Evolutionary conservation across 148 eudicot genomes (phyloP).

Genomic region (Heliosperma pusillum): DNA sequence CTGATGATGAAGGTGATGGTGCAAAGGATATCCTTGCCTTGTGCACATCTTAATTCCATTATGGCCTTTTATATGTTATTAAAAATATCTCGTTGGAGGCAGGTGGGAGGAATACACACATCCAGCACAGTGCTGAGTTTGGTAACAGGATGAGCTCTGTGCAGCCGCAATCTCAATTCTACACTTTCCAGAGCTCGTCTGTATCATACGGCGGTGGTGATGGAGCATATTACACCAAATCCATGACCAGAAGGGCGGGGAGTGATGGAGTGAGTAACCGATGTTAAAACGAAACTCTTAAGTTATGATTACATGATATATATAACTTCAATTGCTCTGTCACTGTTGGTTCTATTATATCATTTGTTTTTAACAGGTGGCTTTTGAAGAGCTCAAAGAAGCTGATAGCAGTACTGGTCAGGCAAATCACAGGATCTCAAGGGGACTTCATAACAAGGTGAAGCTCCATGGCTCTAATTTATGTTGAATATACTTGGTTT

Average conservation of each 20-base stretch:
- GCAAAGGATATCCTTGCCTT: background rate
- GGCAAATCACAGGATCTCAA: conserved; percentile 76
- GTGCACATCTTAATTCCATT: background rate
- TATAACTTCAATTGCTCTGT: conserved; percentile 10
- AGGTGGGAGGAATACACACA: conserved; percentile 52
- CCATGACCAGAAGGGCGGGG: conserved; percentile 62
- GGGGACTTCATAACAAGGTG: conserved; percentile 85
- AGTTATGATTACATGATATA: background rate
- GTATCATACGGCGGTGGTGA: conserved; percentile 83
- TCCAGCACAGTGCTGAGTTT: conserved; percentile 36
- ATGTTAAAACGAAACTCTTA: background rate
- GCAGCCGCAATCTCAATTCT: conserved; percentile 49
- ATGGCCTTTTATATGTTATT: background rate
- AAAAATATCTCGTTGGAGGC: conserved; percentile 21
- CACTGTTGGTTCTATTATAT: conserved; percentile 1
- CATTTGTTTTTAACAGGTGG: conserved; percentile 41
- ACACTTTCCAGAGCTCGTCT: conserved; percentile 71
- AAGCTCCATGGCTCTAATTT: background rate
- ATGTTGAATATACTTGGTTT: background rate
- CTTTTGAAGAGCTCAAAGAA: conserved; percentile 80
- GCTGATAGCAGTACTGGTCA: conserved; percentile 76
- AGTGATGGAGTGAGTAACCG: conserved; percentile 74
- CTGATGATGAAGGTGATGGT: conserved; percentile 82
- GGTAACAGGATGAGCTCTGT: conserved; percentile 34
- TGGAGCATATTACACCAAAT: conserved; percentile 70